Evolutionary conservation across 2,329 filamentous ascomycete genomes (phyloP).

Genomic region (Colletotrichum agaves): DNA sequence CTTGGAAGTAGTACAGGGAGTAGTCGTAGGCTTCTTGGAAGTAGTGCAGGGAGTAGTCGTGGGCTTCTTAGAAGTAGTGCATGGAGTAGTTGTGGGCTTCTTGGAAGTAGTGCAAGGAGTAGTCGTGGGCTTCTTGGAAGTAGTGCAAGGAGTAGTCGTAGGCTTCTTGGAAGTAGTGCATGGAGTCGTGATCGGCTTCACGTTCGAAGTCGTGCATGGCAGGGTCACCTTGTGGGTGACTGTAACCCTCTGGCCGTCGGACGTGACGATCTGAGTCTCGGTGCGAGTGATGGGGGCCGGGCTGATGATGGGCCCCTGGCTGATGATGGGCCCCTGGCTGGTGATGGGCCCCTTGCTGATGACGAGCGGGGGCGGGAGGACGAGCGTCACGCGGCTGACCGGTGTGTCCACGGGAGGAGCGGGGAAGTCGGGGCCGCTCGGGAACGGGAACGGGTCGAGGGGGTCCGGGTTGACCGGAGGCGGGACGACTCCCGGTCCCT

Average conservation of each 20-base stretch:
- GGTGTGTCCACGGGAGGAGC: neutral
- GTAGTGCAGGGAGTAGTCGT: slow-evolving; percentile 2
- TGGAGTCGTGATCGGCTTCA: neutral
- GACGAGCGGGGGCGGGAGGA: neutral
- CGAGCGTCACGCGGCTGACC: neutral
- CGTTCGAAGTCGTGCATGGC: neutral
- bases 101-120: neutral
- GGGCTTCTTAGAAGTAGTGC: neutral
- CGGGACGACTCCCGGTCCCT: neutral
- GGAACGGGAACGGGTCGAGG: neutral
- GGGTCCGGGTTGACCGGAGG: neutral
- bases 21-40: neutral
- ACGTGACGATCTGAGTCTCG: neutral
- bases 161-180: neutral
- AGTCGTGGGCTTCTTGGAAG: neutral
- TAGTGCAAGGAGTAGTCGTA: neutral
- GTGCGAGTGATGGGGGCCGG: neutral
- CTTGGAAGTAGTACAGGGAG: neutral
- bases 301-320: neutral
- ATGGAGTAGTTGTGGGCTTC: neutral
- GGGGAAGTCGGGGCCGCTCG: slow-evolving; percentile 16
- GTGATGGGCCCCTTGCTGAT: neutral
- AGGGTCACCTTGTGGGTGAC: neutral
- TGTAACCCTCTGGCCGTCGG: neutral
- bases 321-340: neutral